Conservation (phyloP, 768 basidiomycete species). For the Lactarius sp. region DNA sequence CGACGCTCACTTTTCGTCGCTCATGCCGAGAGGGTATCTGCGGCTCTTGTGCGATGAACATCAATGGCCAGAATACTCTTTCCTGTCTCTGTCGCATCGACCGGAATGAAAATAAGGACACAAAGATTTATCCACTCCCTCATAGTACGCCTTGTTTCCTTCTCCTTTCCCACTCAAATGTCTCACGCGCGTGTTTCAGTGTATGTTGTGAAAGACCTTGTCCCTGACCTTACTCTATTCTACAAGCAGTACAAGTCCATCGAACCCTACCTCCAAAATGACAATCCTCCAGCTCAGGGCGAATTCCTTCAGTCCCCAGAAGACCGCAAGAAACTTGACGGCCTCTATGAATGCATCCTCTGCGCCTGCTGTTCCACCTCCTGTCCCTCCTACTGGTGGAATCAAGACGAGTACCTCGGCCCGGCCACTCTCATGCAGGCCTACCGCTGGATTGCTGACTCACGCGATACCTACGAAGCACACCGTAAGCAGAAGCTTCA, state of each 20-base stretch:
- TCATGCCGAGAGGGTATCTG: slow-evolving; percentile 96
- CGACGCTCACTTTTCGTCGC: slow-evolving; percentile 92
- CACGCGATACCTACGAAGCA: slow-evolving; percentile 75
- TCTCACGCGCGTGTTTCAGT: slow-evolving; percentile 42
- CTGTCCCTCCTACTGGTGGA: slow-evolving; percentile 99
- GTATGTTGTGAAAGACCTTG: slow-evolving; percentile 99
- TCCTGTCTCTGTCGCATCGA: slow-evolving; percentile 97
- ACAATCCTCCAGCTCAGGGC: slow-evolving; percentile 76
- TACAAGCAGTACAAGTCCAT: slow-evolving; percentile 99
- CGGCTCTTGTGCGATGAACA: slow-evolving; percentile 98
- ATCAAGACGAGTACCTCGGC: slow-evolving; percentile 96
- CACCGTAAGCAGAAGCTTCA: slow-evolving; percentile 89
- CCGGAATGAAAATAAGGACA: slow-evolving; percentile 59
- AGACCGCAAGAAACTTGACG: slow-evolving; percentile 89
- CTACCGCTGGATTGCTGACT: slow-evolving; percentile 98
- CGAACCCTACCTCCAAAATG: slow-evolving; percentile 92
- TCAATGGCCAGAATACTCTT: slow-evolving; percentile 96
- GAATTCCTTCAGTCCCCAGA: slow-evolving; percentile 89
- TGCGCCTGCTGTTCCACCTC: slow-evolving; percentile 97
- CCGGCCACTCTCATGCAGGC: slow-evolving; percentile 96
- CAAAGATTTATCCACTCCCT: slow-evolving; percentile 95
- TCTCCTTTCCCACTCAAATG: not conserved
- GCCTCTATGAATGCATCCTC: slow-evolving; percentile 95
- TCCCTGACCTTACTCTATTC: slow-evolving; percentile 85
- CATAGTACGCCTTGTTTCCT: slow-evolving; percentile 64